phyloP scores from a whole-genome alignment of 495 filamentous ascomycete genomes.

The Aspergillus avenaceus region DNA sequence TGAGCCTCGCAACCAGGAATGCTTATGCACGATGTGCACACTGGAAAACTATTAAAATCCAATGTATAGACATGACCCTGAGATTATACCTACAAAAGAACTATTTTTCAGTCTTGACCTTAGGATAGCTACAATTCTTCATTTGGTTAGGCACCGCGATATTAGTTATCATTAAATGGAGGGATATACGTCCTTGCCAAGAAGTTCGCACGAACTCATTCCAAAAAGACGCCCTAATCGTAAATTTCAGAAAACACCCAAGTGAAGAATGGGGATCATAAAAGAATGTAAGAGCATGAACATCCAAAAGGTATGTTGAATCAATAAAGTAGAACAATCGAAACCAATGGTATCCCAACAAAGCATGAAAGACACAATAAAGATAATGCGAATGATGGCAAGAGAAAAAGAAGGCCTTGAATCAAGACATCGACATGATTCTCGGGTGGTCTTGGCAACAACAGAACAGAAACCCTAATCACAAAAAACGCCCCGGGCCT shows the following conservation, averaged over 20 bases:
- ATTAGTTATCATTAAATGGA: constrained; percentile 17
- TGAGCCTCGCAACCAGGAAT: no score
- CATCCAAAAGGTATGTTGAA: constrained; percentile 9
- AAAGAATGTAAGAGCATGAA: constrained; percentile 4
- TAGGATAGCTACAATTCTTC: not conserved
- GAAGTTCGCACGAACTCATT: constrained; percentile 1
- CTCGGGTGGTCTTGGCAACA: not conserved
- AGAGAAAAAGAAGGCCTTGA: not conserved
- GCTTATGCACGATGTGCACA: no score
- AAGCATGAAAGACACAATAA: constrained; percentile 10
- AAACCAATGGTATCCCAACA: constrained; percentile 17
- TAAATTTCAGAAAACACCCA: constrained; percentile 1
- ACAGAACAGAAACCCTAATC: not conserved
- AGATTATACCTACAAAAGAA: no score
- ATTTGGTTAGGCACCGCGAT: not conserved
- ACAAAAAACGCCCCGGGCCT: not conserved
- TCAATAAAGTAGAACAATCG: constrained; percentile 7
- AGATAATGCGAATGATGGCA: not conserved
- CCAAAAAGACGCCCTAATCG: constrained; percentile 6
- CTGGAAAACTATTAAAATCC: no score
- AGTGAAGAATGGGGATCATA: constrained; percentile 4
- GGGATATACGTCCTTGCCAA: constrained; percentile 5
- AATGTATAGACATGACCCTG: not conserved
- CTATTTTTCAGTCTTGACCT: no score
- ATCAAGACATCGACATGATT: not conserved